Evolutionary conservation across 1,284 basidiomycete genomes (phyloP), one percentile per base, ranked within the genome.

Genomic region (Grifola frondosa): DNA sequence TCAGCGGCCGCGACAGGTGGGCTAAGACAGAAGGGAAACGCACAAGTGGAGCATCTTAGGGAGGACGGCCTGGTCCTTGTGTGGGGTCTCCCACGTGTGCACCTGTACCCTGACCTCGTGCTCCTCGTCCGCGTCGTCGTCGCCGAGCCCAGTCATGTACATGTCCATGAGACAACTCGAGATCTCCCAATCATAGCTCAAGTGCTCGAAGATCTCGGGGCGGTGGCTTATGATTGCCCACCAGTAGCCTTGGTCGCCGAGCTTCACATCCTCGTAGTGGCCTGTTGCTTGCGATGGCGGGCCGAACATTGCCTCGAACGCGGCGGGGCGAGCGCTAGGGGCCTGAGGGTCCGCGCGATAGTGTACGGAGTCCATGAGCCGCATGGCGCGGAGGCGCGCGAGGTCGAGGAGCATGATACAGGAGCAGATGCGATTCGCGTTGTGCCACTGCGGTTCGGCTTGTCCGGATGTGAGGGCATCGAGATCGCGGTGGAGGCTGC

Each of bases 181-280:
- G 15, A 75, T 62, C 58, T 77, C 73, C 58, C 69, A 75, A 47
- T 74, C 73, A 52, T 61, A 71, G 47, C 60, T 62, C 39, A 75
- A 57, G 35, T 68, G 71, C 50, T 68, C 60, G 42, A 70, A 70
- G 8, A 74, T 51, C 21, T 71, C 68, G 7, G 61, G 61, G 25
- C 61, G 61, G 43, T 70, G 58, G 48, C 65, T 65, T 16, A 74
- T 66, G 48, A 77, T 73, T 30, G 73, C 73, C 72, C 73, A 77
- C 71, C 71, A 75, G 49, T 73, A 77, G 5, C 71, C 71, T 55
- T 77, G 73, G 56, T 75, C 74, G 35, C 73, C 73, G 17, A 77
- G 64, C 24, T 66, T 68, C 6, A 73, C 73, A 49, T 69, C 67
- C 39, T 66, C 55, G 46, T 72, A 74, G 16, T 63, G 64, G 5